Evolutionary conservation across 768 basidiomycete species (phyloP), one percentile per base, ranked within the genome.

Genomic region (Porphyrellus cyaneotinctus): DNA sequence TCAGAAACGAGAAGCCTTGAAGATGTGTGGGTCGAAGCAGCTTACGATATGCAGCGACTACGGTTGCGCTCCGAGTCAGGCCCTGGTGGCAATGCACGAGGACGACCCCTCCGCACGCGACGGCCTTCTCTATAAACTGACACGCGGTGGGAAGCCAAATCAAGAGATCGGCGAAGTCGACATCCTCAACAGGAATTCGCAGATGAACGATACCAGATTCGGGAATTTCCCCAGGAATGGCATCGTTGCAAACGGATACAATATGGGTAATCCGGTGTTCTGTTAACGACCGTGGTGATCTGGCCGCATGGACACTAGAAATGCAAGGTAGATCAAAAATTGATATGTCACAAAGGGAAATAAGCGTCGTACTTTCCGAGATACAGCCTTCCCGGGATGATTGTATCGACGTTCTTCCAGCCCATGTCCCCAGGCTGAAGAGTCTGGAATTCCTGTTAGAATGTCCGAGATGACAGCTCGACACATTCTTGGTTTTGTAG

Each of bases 221-320:
- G 22, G 85, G 83, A 24, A 80, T 66, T 58, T 88, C 87, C 43
- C 84, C 81, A 39, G 86, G 85, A 45, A 88, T 86, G 6, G 76
- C 75, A 49, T 91, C 89, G 32, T 72, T 67, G 62, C 89, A 90
- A 49, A 89, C 87, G 42, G 88, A 90, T 17, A 91, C 67, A 46
- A 91, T 82, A 69, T 91, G 89, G 6, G 87, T 88, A 55, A 91
- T 85, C 54, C 81, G 80, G 59, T 83, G 82, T 67, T 89, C 87
- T 45, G 81, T 76, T 68, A 89, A 75, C 49, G 83, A 80, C 64
- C 86, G 80, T 23, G 86, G 79, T 32, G 87, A 87, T 58, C 78
- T 78, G 28, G 88, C 87, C 46, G 87, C 84, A 60, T 78, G 74
- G 61, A 88, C 75, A 64, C 88, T 89, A 63, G 63, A 50, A 51